Percentiles rank a stretch among this genome's conserved stretches.
These are phyloP conservation scores for Paragyromitra xinjiangensis DNA, from an alignment of 495 filamentous ascomycete species.

Conservation along the genomic window DNA sequence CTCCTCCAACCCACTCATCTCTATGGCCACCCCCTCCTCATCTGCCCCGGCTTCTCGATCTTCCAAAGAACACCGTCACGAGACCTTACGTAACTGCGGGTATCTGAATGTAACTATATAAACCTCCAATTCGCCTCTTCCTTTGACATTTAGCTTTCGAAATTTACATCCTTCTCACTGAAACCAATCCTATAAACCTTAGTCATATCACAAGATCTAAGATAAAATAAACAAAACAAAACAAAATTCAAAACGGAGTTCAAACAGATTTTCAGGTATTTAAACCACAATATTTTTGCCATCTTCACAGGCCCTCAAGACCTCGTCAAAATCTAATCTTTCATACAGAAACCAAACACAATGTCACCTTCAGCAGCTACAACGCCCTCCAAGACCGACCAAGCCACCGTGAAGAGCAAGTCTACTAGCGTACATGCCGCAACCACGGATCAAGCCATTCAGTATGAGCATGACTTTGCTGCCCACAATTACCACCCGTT, in stretches of 20 bases:
- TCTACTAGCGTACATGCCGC: conserved; percentile 67
- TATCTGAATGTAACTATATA: conserved; percentile 35
- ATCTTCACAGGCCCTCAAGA: not conserved
- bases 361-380: conserved; percentile 49
- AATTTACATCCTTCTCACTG: conserved; percentile 22
- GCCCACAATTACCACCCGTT: conserved; percentile 99
- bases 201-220: not conserved
- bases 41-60: not conserved
- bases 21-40: not conserved
- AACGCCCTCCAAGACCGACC: conserved; percentile 2
- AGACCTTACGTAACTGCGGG: conserved; percentile 22
- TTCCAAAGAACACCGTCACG: conserved; percentile 21
- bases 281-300: not conserved
- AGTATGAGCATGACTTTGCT: conserved; percentile 81
- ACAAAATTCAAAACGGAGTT: conserved; percentile 21
- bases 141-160: conserved; percentile 10
- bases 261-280: conserved; percentile 29
- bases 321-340: not conserved
- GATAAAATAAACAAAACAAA: not conserved
- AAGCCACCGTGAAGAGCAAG: conserved; percentile 29
- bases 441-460: conserved; percentile 80
- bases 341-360: conserved; percentile 4
- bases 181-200: not conserved
- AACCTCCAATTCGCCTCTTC: conserved; percentile 27
- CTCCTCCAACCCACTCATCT: not conserved